phyloP scores from a whole-genome alignment of 2,329 filamentous ascomycete genomes.

The Trichophyton verrucosum region DNA sequence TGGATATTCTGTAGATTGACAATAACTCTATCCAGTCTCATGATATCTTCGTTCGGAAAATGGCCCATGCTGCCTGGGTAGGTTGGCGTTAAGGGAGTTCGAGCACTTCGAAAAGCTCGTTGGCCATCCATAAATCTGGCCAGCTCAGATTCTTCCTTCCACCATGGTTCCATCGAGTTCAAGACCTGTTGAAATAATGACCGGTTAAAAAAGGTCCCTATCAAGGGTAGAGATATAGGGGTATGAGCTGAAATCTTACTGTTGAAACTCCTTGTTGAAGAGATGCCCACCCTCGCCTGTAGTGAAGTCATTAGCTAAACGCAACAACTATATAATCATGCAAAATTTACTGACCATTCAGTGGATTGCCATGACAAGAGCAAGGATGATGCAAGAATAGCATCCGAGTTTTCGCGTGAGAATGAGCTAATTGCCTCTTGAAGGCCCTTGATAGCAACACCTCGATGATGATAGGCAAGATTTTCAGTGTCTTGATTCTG shows the following conservation, averaged over 20 bases:
- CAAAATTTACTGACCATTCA: constrained; percentile 60
- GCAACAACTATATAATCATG: background rate
- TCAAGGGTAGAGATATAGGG: background rate
- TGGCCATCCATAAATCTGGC: constrained; percentile 33
- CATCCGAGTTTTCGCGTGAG: constrained; percentile 76
- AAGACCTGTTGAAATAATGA: constrained; percentile 51
- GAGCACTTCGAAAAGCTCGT: constrained; percentile 25
- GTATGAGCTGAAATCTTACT: constrained; percentile 40
- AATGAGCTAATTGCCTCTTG: constrained; percentile 79
- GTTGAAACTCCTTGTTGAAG: constrained; percentile 84
- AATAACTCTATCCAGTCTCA: constrained; percentile 54
- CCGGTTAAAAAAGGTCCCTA: constrained; percentile 8
- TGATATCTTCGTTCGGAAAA: constrained; percentile 52
- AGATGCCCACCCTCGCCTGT: constrained; percentile 82
- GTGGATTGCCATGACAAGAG: constrained; percentile 91
- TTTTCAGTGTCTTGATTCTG: constrained; percentile 74
- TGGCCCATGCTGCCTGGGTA: constrained; percentile 18
- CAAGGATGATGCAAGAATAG: constrained; percentile 79
- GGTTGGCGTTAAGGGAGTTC: constrained; percentile 24
- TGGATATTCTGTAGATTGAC: constrained; percentile 48
- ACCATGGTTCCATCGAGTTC: constrained; percentile 73
- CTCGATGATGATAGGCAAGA: constrained; percentile 79
- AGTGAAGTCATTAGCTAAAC: constrained; percentile 17
- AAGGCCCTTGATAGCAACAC: constrained; percentile 71
- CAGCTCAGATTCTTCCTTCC: constrained; percentile 69